Conservation (phyloP, 2,329 filamentous ascomycete species). For the Cladosporium sp. region DNA sequence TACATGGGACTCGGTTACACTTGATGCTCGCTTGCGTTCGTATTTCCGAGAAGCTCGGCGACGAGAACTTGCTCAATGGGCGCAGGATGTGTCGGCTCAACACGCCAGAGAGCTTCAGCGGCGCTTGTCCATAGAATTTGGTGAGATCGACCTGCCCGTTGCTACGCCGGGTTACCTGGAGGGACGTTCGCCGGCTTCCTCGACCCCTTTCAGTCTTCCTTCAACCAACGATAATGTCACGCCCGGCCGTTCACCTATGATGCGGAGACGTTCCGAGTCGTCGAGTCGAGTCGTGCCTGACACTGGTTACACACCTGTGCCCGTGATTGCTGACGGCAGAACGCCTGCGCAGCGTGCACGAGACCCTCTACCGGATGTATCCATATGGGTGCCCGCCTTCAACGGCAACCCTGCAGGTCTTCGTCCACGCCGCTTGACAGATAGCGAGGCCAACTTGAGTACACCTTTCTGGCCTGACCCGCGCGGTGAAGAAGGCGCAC, state of each 20-base stretch:
- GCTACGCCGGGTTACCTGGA: not conserved
- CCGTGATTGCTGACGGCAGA: constrained; percentile 16
- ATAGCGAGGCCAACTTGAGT: not conserved
- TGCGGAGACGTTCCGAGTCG: not conserved
- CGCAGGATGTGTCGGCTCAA: not conserved
- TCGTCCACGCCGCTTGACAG: not conserved
- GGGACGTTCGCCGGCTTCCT: not conserved
- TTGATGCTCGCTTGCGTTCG: not conserved
- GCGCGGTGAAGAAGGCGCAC: not conserved
- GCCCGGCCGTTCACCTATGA: not conserved
- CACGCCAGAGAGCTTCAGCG: constrained; percentile 1
- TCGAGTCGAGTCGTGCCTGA: not conserved
- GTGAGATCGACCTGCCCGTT: constrained; percentile 13
- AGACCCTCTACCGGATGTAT: not conserved
- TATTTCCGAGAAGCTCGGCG: not conserved
- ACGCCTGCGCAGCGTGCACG: constrained; percentile 1
- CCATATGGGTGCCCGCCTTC: not conserved
- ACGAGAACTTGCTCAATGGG: not conserved
- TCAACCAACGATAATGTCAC: not conserved
- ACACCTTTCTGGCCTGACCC: not conserved
- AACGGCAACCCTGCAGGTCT: constrained; percentile 6
- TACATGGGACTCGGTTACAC: not conserved
- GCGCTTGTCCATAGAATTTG: constrained; percentile 2
- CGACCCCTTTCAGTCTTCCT: not conserved
- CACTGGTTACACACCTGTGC: constrained; percentile 1